Base-by-base conservation (phyloP, 352 stramenopile species). In the Globisporangium megalacanthum region DNA sequence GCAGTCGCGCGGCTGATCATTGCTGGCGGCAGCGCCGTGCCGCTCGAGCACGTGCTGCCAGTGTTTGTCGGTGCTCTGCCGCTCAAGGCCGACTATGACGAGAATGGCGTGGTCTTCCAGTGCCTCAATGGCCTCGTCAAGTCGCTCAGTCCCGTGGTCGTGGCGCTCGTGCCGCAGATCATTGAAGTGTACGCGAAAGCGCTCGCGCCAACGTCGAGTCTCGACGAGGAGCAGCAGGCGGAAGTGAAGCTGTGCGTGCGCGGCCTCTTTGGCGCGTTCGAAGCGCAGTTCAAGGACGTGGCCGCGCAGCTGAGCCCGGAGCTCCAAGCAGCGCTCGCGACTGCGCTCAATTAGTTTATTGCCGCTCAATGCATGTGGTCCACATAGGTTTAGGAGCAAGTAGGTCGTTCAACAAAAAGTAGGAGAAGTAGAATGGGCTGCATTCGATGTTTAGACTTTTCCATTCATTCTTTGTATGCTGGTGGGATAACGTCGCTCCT, bases 31-130 rank as follows among this genome's bases (percentile, higher is more conserved):
- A 71, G 62, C 14, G 78, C 79, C 46, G 74, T 98, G 46, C 96
- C 95, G 25, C 71, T 98, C 49, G 79, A 89, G 53, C 83, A 97
- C 58, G 94, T 99, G 52, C 68, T 99, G 49, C 95, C 95, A 10
- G 92, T 97, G 53, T 78, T 99, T 45, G 76, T 99, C 19, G 77
- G 83, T 51, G 79, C 81, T 36, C 70, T 99, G 48, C 97, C 97
- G 22, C 76, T 99, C 51, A 98, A 98, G 77, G 93, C 80, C 51
- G 97, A 99, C 76, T 96, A 97, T 69, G 94, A 95, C 56, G 97
- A 99, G 76, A 98, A 96, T 65, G 77, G 94, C 60, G 92, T 96
- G 14, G 94, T 98, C 11, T 99, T 98, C 79, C 84, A 77, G 51
- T 98, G 90, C 71, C 69, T 99, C 15, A 89, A 97, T 50, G 89